Evolutionary conservation across 2,329 filamentous ascomycete genomes (phyloP).

Genomic region (Xylariaceae sp.): DNA sequence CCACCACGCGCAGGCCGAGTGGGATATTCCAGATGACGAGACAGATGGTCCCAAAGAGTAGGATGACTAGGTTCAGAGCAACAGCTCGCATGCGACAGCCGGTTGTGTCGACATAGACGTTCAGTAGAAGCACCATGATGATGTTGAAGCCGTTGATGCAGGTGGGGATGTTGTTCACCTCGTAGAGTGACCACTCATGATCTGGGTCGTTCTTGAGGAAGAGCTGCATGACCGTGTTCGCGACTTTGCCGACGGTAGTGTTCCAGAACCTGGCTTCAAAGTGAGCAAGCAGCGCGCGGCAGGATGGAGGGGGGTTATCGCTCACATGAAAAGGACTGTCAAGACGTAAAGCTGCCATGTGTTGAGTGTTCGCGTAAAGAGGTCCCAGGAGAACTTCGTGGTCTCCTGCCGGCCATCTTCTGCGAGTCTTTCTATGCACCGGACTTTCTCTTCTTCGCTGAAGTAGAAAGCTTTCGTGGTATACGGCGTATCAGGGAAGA

Average conservation of each 20-base stretch:
- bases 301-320: not conserved
- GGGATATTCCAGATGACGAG: slow-evolving; percentile 29
- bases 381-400: slow-evolving; percentile 17
- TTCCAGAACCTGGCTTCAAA: slow-evolving; percentile 19
- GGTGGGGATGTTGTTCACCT: slow-evolving; percentile 26
- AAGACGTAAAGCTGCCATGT: slow-evolving; percentile 25
- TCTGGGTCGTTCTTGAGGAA: slow-evolving; percentile 23
- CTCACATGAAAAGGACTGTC: slow-evolving; percentile 23
- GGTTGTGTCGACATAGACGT: slow-evolving; percentile 27
- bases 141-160: slow-evolving; percentile 28
- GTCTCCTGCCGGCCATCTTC: slow-evolving; percentile 19
- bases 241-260: slow-evolving; percentile 24
- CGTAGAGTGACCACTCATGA: slow-evolving; percentile 23
- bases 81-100: slow-evolving; percentile 28
- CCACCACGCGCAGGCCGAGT: slow-evolving; percentile 26
- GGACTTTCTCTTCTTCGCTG: slow-evolving; percentile 30
- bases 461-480: slow-evolving; percentile 33
- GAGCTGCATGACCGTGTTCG: slow-evolving; percentile 25
- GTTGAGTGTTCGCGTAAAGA: slow-evolving; percentile 17
- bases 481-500: slow-evolving; percentile 46
- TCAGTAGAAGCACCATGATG: slow-evolving; percentile 20
- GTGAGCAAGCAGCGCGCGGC: too few species aligned
- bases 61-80: slow-evolving; percentile 24
- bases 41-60: slow-evolving; percentile 28
- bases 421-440: slow-evolving; percentile 33